Percentiles rank a stretch among this genome's conserved stretches.
These are phyloP conservation scores for Rhodotorula sphaerocarpa DNA, from an alignment of 768 basidiomycete genomes.

Conservation along the genomic window DNA sequence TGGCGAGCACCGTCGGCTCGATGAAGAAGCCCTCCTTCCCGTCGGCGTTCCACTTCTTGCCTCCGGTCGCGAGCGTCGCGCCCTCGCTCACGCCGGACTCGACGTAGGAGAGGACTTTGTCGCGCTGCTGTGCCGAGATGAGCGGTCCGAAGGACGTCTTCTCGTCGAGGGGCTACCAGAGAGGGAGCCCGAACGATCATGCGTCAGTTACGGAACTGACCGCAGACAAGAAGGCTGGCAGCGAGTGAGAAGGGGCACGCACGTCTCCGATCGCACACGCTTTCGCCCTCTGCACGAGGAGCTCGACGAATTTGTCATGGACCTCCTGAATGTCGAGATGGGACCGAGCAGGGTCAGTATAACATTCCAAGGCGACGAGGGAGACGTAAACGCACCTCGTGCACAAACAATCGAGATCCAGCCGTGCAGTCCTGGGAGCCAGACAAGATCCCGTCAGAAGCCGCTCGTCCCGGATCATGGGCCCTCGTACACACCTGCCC, in stretches of 20 bases:
- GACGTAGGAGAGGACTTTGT: conserved; percentile 78
- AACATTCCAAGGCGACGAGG: conserved; percentile 49
- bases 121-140: conserved; percentile 62
- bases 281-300: conserved; percentile 50
- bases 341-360: neutral
- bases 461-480: conserved; percentile 61
- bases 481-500: conserved; percentile 55
- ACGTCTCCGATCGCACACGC: conserved; percentile 51
- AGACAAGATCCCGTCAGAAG: conserved; percentile 73
- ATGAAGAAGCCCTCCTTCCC: conserved; percentile 61
- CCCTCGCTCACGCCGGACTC: conserved; percentile 74
- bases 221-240: conserved; percentile 65
- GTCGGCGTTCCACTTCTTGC: conserved; percentile 47
- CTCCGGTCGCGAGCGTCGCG: conserved; percentile 64
- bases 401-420: conserved; percentile 86
- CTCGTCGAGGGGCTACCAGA: conserved; percentile 45
- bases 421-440: conserved; percentile 74
- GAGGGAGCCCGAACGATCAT: too few relatives aligned
- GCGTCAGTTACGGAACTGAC: conserved; percentile 57
- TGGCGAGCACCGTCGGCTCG: conserved; percentile 83
- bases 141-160: conserved; percentile 63
- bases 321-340: conserved; percentile 50
- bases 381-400: conserved; percentile 47
- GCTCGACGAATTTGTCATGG: conserved; percentile 63
- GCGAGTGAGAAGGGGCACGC: conserved; percentile 38